phyloP scores from a whole-genome alignment of 805 yeast species.

The Starmera caribaea region DNA sequence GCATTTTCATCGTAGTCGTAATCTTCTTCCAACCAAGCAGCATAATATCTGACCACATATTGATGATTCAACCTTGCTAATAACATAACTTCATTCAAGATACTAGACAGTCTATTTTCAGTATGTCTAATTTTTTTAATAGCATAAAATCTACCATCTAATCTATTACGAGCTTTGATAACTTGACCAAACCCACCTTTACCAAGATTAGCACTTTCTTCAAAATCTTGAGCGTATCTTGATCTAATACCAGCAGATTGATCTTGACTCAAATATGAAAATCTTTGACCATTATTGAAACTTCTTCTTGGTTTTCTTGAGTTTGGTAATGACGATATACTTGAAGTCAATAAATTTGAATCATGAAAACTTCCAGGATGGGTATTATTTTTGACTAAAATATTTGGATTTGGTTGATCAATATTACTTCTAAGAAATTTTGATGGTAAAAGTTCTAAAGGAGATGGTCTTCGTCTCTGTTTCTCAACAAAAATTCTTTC shows the following conservation, averaged over 20 bases:
- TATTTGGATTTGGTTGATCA: slow-evolving; percentile 24
- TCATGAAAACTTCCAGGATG: slow-evolving; percentile 6
- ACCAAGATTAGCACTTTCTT: slow-evolving; percentile 85
- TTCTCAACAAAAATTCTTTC: slow-evolving; percentile 53
- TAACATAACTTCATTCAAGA: slow-evolving; percentile 84
- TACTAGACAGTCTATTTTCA: slow-evolving; percentile 67
- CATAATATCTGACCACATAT: slow-evolving; percentile 91
- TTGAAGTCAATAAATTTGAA: slow-evolving; percentile 8
- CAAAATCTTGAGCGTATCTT: slow-evolving; percentile 87
- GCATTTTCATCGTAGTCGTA: slow-evolving; percentile 21
- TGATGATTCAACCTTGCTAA: slow-evolving; percentile 90
- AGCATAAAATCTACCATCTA: slow-evolving; percentile 94
- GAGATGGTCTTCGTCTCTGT: slow-evolving; percentile 66
- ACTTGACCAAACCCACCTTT: slow-evolving; percentile 98
- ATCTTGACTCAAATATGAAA: slow-evolving; percentile 20
- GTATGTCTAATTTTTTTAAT: slow-evolving; percentile 83
- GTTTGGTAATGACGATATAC: slow-evolving; percentile 20
- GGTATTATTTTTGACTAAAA: slow-evolving; percentile 6
- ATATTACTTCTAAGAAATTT: slow-evolving; percentile 72
- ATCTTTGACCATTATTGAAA: slow-evolving; percentile 28
- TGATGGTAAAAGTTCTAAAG: slow-evolving; percentile 76
- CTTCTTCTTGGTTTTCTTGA: slow-evolving; percentile 26
- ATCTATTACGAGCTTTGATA: slow-evolving; percentile 87
- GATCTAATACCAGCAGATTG: slow-evolving; percentile 30
- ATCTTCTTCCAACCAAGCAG: slow-evolving; percentile 93